Evolutionary conservation across 2,329 filamentous ascomycete species (phyloP), one percentile per base, ranked within the genome.

Genomic region (Dichotomopilus funicola): DNA sequence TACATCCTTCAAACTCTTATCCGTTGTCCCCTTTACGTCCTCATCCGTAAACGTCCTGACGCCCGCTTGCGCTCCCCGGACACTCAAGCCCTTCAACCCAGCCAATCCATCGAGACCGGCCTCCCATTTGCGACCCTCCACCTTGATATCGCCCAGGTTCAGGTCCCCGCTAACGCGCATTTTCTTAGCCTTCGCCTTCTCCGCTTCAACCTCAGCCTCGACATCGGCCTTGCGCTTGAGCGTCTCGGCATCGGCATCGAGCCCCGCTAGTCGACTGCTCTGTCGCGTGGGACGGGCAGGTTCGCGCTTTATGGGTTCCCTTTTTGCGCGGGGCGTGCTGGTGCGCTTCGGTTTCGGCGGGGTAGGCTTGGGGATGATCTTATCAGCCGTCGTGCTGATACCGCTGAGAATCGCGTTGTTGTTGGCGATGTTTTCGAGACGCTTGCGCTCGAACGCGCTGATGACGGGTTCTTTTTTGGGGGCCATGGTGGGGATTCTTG

Each of bases 11-110:
- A 97, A 67, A 27, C 86, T 85, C 64, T 88, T 85, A 65, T 96
- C 85, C 0, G 81, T 85, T 0, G 89, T 95, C 59, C 89, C 83
- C 58, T 86, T 85, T 4, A 94, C 80, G 69, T 96, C 88, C 1
- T 91, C 85, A n/a, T 88, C 84, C 0, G 83, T 86, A 66, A 97
- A 97, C 0, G 92, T 97, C 19, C 90, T 78, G 53, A 90, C 79
- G 48, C 92, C 89, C 0, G 91, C 90, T 61, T 88, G 84, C 0
- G 91, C 89, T 1, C 80, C 89, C 66, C 79, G 80, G 11, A 63
- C 54, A 31, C 78, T 69, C 1, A 86, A 73, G 1, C 71, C 70
- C 48, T 74, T 75, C 19, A 91, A 75, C 57, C 81, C 80, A 0
- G 79, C 77, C 4, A 90, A 70, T 49, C 90, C 85, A 19, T 85